Conservation (phyloP, 768 basidiomycete species). For the Tubosaeta sp. region DNA sequence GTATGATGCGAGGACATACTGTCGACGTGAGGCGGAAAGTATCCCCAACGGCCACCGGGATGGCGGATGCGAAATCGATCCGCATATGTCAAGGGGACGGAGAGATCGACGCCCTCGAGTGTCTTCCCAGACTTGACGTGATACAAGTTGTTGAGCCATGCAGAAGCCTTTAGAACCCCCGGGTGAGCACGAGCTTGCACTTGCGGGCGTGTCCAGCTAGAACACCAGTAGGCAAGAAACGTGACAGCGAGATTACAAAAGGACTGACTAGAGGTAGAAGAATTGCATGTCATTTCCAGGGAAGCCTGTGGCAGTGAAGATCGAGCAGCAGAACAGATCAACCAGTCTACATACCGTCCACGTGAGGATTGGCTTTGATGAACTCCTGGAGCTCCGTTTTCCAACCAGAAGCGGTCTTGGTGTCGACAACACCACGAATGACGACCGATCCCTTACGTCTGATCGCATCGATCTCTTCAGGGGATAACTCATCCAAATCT, state of each 20-base stretch:
- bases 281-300: conserved; percentile 63
- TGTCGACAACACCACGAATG: conserved; percentile 56
- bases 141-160: conserved; percentile 66
- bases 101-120: conserved; percentile 54
- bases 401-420: conserved; percentile 54
- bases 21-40: conserved; percentile 52
- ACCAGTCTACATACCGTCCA: conserved; percentile 39
- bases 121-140: conserved; percentile 36
- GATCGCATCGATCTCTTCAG: conserved; percentile 46
- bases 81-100: conserved; percentile 62
- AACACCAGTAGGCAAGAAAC: not conserved
- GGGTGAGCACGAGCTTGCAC: conserved; percentile 68
- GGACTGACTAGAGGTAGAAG: conserved; percentile 63
- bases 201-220: conserved; percentile 51
- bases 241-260: not conserved
- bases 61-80: conserved; percentile 73
- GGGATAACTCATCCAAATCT: conserved; percentile 44
- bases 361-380: conserved; percentile 51
- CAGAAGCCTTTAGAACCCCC: conserved; percentile 52
- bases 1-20: conserved; percentile 33
- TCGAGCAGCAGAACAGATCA: not conserved
- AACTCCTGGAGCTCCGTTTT: conserved; percentile 53
- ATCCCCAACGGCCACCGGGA: conserved; percentile 53
- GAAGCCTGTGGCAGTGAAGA: conserved; percentile 34
- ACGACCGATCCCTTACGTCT: conserved; percentile 58